Base-by-base conservation (phyloP, 139 green algal species). In the Eudorina sp. region DNA sequence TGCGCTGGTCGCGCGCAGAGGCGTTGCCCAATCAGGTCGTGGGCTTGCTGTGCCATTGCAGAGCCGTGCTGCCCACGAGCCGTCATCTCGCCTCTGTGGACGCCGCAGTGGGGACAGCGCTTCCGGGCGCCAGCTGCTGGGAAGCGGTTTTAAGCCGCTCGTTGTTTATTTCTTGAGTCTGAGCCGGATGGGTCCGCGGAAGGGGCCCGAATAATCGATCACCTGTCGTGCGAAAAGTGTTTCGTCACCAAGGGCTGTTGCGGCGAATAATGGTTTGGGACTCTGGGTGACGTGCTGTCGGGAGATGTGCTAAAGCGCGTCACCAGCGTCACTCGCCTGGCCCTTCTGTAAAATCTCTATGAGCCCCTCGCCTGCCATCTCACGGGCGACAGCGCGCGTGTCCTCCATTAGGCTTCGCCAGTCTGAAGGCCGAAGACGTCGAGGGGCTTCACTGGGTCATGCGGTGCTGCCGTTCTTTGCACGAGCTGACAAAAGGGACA, bases 291-390 rank as follows among this genome's bases (percentile, higher is more conserved):
- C n/a, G n/a, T n/a, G n/a, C n/a, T n/a, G n/a, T n/a, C n/a, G n/a
- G n/a, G n/a, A n/a, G n/a, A n/a, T n/a, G n/a, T n/a, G n/a, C n/a
- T n/a, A n/a, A n/a, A n/a, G n/a, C n/a, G n/a, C n/a, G n/a, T n/a
- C n/a, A 40, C 41, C 21, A 27, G 13, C 48, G 11, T 46, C 7
- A 31, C 81, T 41, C 29, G 69, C 85, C 85, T 90, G 85, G 4
- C 86, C 86, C 23, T 62, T 58, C 19, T 90, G 86, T 43, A 72
- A 79, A 40, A 90, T 31, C 31, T 90, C 45, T 4, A 87, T 38
- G 1, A 74, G 34, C 2, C 86, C 86, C 62, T 90, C 76, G 2
- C 38, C 7, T 11, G 77, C 86, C 27, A 90, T 43, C 34, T 66
- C 48, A 27, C 40, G 27, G 9, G 86, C 86, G 1, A 87, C 64